phyloP scores from a whole-genome alignment of 306 rosid genomes.

The Pueraria montana region DNA sequence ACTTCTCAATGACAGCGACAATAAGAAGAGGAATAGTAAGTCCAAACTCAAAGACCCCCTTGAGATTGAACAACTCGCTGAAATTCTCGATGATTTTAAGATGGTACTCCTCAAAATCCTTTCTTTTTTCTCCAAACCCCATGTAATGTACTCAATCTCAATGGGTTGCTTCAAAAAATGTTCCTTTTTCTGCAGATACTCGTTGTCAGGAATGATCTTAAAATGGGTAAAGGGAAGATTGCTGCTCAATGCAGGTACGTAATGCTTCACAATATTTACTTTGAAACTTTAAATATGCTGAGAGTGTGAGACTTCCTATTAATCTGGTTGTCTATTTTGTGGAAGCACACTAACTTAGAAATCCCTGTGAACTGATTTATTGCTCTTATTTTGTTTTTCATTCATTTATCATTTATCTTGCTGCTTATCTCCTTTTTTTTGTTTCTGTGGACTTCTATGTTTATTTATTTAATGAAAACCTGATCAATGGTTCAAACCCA shows the following conservation, averaged over 20 bases:
- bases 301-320: background rate
- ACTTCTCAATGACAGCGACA: slow-evolving; percentile 11
- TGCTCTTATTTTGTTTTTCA: slow-evolving; percentile 25
- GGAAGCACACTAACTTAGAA: too few species aligned
- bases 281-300: slow-evolving; percentile 11
- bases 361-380: background rate
- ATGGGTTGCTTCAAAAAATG: background rate
- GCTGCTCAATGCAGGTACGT: slow-evolving; percentile 96
- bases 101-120: slow-evolving; percentile 61
- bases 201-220: slow-evolving; percentile 92
- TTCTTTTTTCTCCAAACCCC: background rate
- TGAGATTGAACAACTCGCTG: slow-evolving; percentile 83
- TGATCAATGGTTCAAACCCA: slow-evolving; percentile 10
- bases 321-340: background rate
- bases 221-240: slow-evolving; percentile 99
- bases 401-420: background rate
- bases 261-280: background rate
- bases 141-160: slow-evolving; percentile 1
- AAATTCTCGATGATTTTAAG: slow-evolving; percentile 81
- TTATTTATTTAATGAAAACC: background rate
- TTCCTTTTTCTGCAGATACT: slow-evolving; percentile 65
- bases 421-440: background rate
- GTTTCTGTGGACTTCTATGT: background rate
- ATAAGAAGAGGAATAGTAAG: slow-evolving; percentile 52
- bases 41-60: slow-evolving; percentile 67